These are phyloP conservation scores for Emydomyces testavorans DNA, from an alignment of 2,329 filamentous ascomycete species.

Conservation along the genomic window DNA sequence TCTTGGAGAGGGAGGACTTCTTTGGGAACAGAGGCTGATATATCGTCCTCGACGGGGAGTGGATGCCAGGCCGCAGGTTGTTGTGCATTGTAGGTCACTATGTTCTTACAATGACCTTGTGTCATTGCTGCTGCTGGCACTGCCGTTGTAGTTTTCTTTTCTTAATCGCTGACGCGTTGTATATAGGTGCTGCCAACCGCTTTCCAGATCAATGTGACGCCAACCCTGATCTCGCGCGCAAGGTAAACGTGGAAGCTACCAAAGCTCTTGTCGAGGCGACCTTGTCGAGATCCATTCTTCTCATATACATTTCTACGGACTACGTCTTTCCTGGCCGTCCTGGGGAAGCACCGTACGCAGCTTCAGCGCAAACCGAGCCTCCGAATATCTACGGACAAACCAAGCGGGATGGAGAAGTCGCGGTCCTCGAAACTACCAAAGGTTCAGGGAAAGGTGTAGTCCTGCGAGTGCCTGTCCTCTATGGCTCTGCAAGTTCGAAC, in stretches of 20 bases:
- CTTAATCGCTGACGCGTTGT: background rate
- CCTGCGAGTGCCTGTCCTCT: conserved; percentile 71
- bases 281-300: conserved; percentile 39
- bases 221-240: conserved; percentile 62
- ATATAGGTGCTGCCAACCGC: conserved; percentile 67
- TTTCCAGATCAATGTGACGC: conserved; percentile 77
- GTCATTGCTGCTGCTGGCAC: too few species aligned
- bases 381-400: conserved; percentile 70
- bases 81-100: conserved; percentile 60
- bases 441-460: conserved; percentile 50
- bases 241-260: conserved; percentile 64
- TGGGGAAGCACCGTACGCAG: conserved; percentile 75
- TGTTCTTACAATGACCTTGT: background rate
- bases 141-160: background rate
- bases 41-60: background rate
- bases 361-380: conserved; percentile 51
- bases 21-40: background rate
- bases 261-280: conserved; percentile 55
- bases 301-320: conserved; percentile 58
- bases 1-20: background rate
- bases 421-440: conserved; percentile 51
- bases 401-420: conserved; percentile 60
- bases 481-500: conserved; percentile 60
- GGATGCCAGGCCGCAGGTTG: conserved; percentile 52
- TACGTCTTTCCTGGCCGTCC: conserved; percentile 67